phyloP scores from a whole-genome alignment of 1,284 basidiomycete species.

The Xerocomus amazonicus region DNA sequence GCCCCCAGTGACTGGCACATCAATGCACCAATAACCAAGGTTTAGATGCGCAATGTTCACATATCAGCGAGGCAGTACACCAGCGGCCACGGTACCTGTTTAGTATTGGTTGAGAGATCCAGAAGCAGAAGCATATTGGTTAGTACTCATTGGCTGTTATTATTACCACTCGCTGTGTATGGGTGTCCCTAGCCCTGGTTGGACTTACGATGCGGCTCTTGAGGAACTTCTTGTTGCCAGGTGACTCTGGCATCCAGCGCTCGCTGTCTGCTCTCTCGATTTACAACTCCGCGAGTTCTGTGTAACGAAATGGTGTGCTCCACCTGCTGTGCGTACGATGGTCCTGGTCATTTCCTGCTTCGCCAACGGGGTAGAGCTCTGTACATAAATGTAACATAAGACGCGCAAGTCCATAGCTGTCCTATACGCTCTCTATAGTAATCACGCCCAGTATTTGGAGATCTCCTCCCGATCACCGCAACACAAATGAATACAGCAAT shows the following conservation, averaged over 20 bases:
- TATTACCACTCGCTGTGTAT: conserved; percentile 22
- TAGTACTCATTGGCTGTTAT: conserved; percentile 22
- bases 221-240: background rate
- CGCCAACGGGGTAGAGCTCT: background rate
- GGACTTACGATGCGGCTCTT: conserved; percentile 14
- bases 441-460: conserved; percentile 3
- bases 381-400: conserved; percentile 20
- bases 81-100: conserved; percentile 15
- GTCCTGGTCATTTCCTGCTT: background rate
- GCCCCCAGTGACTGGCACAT: conserved; percentile 24
- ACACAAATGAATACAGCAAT: conserved; percentile 6
- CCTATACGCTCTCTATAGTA: background rate
- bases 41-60: conserved; percentile 21
- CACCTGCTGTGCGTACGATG: background rate
- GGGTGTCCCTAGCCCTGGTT: conserved; percentile 6
- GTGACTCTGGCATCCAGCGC: background rate
- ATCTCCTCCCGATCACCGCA: conserved; percentile 16
- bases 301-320: conserved; percentile 17
- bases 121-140: conserved; percentile 12
- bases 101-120: conserved; percentile 7
- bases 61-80: conserved; percentile 30
- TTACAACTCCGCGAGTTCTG: conserved; percentile 33
- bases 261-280: background rate
- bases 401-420: background rate
- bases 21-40: conserved; percentile 10